Conservation (phyloP, 495 filamentous ascomycete species). For the Neurospora discreta region DNA sequence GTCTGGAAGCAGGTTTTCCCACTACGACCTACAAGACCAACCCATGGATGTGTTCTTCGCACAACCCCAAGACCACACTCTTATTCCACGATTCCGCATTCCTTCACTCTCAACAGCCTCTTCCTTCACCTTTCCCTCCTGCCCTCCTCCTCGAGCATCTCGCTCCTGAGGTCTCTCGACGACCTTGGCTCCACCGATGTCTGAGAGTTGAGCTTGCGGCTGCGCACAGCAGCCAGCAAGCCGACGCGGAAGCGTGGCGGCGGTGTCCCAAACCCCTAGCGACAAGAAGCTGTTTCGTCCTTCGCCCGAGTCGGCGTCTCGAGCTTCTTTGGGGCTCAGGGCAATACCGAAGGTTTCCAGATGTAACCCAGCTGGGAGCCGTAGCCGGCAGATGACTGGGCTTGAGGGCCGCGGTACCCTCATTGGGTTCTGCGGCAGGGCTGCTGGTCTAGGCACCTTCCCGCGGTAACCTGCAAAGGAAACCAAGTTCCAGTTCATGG, state of each 20-base stretch:
- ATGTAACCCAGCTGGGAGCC: too few relatives aligned
- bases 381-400: too few relatives aligned
- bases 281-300: not conserved
- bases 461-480: too few relatives aligned
- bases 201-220: constrained; percentile 75
- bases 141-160: not conserved
- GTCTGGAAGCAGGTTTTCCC: too few relatives aligned
- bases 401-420: too few relatives aligned
- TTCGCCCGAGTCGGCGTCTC: not conserved
- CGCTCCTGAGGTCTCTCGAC: not conserved
- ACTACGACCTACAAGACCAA: not conserved
- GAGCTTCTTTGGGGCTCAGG: too few relatives aligned
- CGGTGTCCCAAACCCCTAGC: not conserved
- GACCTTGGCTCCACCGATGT: constrained; percentile 21
- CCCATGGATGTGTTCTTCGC: not conserved
- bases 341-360: too few relatives aligned
- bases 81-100: not conserved
- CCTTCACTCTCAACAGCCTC: not conserved
- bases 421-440: too few relatives aligned
- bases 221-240: constrained; percentile 80
- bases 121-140: not conserved
- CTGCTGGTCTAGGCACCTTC: too few relatives aligned
- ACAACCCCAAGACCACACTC: not conserved
- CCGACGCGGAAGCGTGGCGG: constrained; percentile 77
- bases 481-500: too few relatives aligned